A percentile compares a stretch with the other conserved stretches of the same genome.
phyloP scores from a whole-genome alignment of 805 yeast species.

The Komagataella kurtzmanii region DNA sequence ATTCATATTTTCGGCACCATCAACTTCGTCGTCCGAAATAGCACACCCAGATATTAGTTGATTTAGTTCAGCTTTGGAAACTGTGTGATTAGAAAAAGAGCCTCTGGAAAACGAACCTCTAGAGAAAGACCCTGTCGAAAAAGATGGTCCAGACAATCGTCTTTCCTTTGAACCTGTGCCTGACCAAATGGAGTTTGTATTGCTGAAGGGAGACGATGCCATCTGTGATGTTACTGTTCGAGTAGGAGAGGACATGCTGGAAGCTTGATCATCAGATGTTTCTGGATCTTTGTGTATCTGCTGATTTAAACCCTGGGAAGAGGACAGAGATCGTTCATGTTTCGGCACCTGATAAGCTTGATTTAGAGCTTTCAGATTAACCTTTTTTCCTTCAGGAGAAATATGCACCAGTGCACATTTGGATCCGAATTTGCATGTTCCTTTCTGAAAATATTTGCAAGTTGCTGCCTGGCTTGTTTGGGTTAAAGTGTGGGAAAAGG shows the following conservation, averaged over 20 bases:
- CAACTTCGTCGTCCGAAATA: slow-evolving; percentile 8
- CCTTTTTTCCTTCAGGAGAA: slow-evolving; percentile 77
- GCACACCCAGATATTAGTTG: slow-evolving; percentile 4
- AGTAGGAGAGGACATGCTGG: slow-evolving; percentile 1
- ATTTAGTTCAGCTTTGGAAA: not conserved
- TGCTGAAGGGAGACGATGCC: slow-evolving; percentile 12
- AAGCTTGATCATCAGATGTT: slow-evolving; percentile 4
- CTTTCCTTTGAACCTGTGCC: not conserved
- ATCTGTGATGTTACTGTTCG: not conserved
- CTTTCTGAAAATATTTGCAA: slow-evolving; percentile 90
- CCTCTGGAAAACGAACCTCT: not conserved
- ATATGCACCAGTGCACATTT: slow-evolving; percentile 93
- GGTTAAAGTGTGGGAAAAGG: slow-evolving; percentile 72
- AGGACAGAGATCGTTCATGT: not conserved
- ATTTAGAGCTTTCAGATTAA: slow-evolving; percentile 35
- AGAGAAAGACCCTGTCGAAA: slow-evolving; percentile 4
- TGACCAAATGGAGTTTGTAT: slow-evolving; percentile 11
- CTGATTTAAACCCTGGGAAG: slow-evolving; percentile 1
- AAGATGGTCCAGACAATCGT: not conserved
- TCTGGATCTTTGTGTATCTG: slow-evolving; percentile 5
- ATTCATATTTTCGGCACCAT: slow-evolving; percentile 1
- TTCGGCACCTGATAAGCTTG: slow-evolving; percentile 12
- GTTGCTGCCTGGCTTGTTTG: slow-evolving; percentile 41
- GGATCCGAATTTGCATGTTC: slow-evolving; percentile 91
- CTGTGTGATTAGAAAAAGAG: not conserved